A percentile compares a stretch with the other conserved stretches of the same genome.
These are phyloP conservation scores for Candolleomyces efflorescens DNA, from an alignment of 768 basidiomycete genomes.

Conservation along the genomic window DNA sequence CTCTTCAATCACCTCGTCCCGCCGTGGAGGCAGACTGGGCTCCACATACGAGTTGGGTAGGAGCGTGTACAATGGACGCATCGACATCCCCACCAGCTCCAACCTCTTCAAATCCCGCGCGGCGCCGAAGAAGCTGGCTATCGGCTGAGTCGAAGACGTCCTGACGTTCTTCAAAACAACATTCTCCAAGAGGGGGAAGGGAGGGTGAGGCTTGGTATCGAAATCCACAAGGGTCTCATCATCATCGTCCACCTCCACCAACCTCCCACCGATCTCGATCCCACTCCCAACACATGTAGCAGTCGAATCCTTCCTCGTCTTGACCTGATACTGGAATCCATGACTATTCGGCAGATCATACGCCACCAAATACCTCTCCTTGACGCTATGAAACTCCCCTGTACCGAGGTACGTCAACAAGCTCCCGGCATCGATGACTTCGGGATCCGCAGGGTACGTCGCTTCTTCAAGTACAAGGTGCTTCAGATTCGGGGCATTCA, in stretches of 20 bases:
- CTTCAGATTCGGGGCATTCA: slow-evolving; percentile 36
- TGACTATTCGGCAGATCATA: slow-evolving; percentile 7
- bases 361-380: slow-evolving; percentile 11
- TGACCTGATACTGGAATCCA: slow-evolving; percentile 6
- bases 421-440: slow-evolving; percentile 35
- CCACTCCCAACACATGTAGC: slow-evolving; percentile 5
- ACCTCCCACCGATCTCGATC: slow-evolving; percentile 6
- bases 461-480: slow-evolving; percentile 42
- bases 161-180: slow-evolving; percentile 35
- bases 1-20: not conserved
- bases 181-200: slow-evolving; percentile 31
- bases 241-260: slow-evolving; percentile 10
- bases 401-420: slow-evolving; percentile 35
- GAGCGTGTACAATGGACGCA: slow-evolving; percentile 27
- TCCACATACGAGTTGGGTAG: slow-evolving; percentile 4
- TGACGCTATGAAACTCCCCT: slow-evolving; percentile 20
- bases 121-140: slow-evolving; percentile 29
- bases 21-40: not conserved
- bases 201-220: slow-evolving; percentile 20
- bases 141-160: slow-evolving; percentile 23
- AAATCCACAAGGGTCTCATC: slow-evolving; percentile 14
- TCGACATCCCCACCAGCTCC: slow-evolving; percentile 32
- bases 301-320: slow-evolving; percentile 11
- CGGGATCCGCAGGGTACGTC: slow-evolving; percentile 35
- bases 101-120: slow-evolving; percentile 25